Evolutionary conservation across 768 basidiomycete species (phyloP), one percentile per base, ranked within the genome.

Genomic region (Tricholoma hemisulphureum): DNA sequence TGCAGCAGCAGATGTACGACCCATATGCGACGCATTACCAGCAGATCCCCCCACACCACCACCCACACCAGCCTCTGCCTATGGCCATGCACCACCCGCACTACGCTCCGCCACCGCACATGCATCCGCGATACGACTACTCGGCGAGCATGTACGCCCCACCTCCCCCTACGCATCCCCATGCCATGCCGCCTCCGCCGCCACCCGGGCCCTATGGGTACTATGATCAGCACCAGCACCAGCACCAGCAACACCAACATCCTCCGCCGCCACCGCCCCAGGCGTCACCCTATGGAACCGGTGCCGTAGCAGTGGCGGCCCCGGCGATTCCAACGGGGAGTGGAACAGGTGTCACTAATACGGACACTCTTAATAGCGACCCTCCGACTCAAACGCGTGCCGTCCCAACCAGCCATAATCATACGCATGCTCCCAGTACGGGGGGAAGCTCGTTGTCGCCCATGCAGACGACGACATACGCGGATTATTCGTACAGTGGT

Each of bases 1-100:
- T 37, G 49, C 59, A 46, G 20, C 57, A 51, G n/a, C 56, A 45
- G 34, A 57, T 60, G 46, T 64, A 64, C 31, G 65, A 66, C 50
- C 61, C 63, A 10, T 66, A 66, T 14, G 48, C 41, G 10, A 54
- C 37, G 13, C 59, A 60, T 31, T 56, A 63, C 14, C 58, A 51
- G 13, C 60, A 59, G 39, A 28, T 39, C 2, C 52, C 43, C n/a
- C 46, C 48, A 11, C 61, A 57, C 26, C 58, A 62, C 31, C 49
- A 51, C 39, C 34, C 45, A 4, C 56, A 46, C 26, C 56, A 31
- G 21, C 56, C 56, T 8, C 53, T 21, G 3, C 51, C 51, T 21
- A 52, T 52, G 51, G n/a, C 32, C 34, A 45, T 43, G 41, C 29
- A 49, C 14, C 29, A 49, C 20, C 52, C 52, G 28, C 61, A 49